Conservation (phyloP, 192 early-diverging fungal genomes). For the Coemansia sp. region DNA sequence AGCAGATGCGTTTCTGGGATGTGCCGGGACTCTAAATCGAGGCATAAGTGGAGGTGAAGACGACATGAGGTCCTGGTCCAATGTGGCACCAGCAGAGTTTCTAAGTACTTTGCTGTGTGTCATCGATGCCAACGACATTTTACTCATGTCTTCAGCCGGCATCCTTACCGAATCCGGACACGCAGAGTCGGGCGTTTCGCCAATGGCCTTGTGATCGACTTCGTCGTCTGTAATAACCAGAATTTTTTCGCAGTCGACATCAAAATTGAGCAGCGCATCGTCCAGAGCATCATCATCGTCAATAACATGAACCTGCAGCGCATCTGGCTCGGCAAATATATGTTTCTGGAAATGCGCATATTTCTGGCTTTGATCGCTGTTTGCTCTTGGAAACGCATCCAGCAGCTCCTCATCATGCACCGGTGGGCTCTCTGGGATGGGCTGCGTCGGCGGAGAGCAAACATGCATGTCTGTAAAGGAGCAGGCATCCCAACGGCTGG, state of each 20-base stretch:
- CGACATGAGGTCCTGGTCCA: slow-evolving; percentile 13
- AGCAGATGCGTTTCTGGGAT: not conserved
- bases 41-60: slow-evolving; percentile 14
- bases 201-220: not conserved
- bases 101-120: not conserved
- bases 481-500: slow-evolving; percentile 14
- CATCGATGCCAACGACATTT: not conserved
- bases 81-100: not conserved
- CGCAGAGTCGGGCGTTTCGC: not conserved
- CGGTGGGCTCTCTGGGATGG: slow-evolving; percentile 12
- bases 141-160: not conserved
- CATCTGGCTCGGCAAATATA: not conserved
- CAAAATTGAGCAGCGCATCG: slow-evolving; percentile 17
- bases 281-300: slow-evolving; percentile 20
- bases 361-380: not conserved
- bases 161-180: not conserved
- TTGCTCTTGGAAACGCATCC: not conserved
- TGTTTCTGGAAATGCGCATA: not conserved
- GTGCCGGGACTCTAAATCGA: not conserved
- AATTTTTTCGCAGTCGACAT: slow-evolving; percentile 29
- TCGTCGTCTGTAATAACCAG: slow-evolving; percentile 34
- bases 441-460: slow-evolving; percentile 26
- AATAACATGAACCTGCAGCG: slow-evolving; percentile 12
- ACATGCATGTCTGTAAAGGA: slow-evolving; percentile 24
- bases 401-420: not conserved